Evolutionary conservation across 1,284 basidiomycete species (phyloP).

Genomic region (Coniferiporia sulphurascens): DNA sequence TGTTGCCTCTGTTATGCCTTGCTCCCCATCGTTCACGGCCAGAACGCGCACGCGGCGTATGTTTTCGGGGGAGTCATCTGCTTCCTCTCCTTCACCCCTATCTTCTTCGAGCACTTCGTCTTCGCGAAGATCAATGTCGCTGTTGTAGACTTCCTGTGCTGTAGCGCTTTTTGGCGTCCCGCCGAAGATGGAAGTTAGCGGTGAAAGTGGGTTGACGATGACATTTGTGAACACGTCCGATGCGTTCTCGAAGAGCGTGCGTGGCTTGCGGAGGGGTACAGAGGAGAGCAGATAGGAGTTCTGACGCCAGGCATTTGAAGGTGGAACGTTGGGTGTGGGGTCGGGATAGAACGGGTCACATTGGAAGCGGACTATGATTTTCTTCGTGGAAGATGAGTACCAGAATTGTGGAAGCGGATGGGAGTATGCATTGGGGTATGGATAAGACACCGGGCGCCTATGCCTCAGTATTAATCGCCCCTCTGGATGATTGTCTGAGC

Average conservation of each 20-base stretch:
- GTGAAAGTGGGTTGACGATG: slow-evolving; percentile 44
- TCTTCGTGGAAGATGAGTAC: slow-evolving; percentile 47
- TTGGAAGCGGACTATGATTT: slow-evolving; percentile 56
- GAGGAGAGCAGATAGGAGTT: slow-evolving; percentile 59
- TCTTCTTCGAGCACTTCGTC: slow-evolving; percentile 75
- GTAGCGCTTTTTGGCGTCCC: slow-evolving; percentile 33
- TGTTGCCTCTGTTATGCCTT: slow-evolving; percentile 28
- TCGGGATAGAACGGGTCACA: slow-evolving; percentile 59
- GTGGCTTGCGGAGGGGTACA: slow-evolving; percentile 60
- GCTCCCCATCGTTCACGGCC: slow-evolving; percentile 24
- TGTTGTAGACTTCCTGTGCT: slow-evolving; percentile 60
- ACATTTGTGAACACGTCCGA: slow-evolving; percentile 55
- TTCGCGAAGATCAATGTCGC: slow-evolving; percentile 65
- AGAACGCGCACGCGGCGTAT: slow-evolving; percentile 40
- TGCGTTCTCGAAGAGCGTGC: slow-evolving; percentile 64
- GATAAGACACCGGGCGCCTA: slow-evolving; percentile 63
- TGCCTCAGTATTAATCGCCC: slow-evolving; percentile 65
- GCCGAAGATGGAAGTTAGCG: slow-evolving; percentile 36
- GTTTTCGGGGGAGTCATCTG: slow-evolving; percentile 62
- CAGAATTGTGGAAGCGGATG: slow-evolving; percentile 71
- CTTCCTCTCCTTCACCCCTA: slow-evolving; percentile 66
- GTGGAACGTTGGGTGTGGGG: slow-evolving; percentile 22
- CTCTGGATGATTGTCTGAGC: slow-evolving; percentile 33
- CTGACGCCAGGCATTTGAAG: slow-evolving; percentile 47
- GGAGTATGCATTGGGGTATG: slow-evolving; percentile 69